Evolutionary conservation across 352 stramenopile genomes (phyloP).

Genomic region (Phytophthora kernoviae): DNA sequence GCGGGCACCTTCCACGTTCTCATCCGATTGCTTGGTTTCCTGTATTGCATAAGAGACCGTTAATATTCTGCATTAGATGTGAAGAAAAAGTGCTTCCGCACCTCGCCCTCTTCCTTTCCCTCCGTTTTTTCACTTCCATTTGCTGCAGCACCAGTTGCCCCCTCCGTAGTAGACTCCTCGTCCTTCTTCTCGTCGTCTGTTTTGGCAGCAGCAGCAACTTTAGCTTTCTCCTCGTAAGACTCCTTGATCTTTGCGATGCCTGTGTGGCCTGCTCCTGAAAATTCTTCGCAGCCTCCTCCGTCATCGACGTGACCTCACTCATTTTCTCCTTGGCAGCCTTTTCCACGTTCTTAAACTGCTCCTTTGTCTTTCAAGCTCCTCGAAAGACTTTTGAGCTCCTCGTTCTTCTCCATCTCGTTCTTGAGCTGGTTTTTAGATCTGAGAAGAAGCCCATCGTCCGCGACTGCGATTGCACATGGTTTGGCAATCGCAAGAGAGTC

Average conservation of each 20-base stretch:
- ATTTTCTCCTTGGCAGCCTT: conserved; percentile 72
- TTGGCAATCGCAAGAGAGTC: neutral
- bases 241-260: conserved; percentile 75
- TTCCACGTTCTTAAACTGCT: conserved; percentile 70
- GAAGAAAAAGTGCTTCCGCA: conserved; percentile 4
- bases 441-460: conserved; percentile 76
- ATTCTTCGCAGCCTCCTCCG: conserved; percentile 62
- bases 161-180: conserved; percentile 1
- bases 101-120: conserved; percentile 23
- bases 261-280: conserved; percentile 57
- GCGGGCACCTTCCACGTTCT: conserved; percentile 41
- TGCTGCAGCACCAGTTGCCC: conserved; percentile 9
- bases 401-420: conserved; percentile 82
- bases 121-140: conserved; percentile 18
- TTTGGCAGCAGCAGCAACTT: conserved; percentile 21
- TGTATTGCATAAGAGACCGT: conserved; percentile 11
- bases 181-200: conserved; percentile 26
- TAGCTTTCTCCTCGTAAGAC: conserved; percentile 41
- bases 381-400: conserved; percentile 81
- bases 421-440: conserved; percentile 81
- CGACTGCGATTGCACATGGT: conserved; percentile 31
- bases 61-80: neutral
- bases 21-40: conserved; percentile 32
- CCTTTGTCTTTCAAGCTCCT: conserved; percentile 79
- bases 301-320: conserved; percentile 58